phyloP scores from a whole-genome alignment of 495 filamentous ascomycete genomes.

The Pyronema omphalodes region DNA sequence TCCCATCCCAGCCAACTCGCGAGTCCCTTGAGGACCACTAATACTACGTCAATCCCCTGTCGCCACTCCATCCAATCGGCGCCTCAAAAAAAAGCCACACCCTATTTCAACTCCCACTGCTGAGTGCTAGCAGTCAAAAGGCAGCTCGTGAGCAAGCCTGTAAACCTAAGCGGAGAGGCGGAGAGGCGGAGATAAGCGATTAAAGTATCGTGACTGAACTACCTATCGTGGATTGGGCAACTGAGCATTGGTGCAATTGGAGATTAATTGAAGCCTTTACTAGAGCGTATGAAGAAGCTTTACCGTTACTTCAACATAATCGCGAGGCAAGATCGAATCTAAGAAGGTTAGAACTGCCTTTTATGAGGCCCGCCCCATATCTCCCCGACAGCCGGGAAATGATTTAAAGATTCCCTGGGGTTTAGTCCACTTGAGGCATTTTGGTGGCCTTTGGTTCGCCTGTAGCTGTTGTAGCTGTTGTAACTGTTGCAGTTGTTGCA shows the following conservation, averaged over 20 bases:
- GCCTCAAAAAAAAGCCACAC: background rate
- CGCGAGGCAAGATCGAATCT: too few species aligned
- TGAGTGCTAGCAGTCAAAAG: background rate
- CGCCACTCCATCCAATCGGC: background rate
- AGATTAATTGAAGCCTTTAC: background rate
- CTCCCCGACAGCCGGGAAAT: too few species aligned
- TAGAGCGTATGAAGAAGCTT: background rate
- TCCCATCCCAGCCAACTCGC: background rate
- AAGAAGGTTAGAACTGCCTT: too few species aligned
- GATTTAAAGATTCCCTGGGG: too few species aligned
- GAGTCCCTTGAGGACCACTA: background rate
- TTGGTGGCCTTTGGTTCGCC: too few species aligned
- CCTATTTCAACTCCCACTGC: background rate
- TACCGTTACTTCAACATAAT: too few species aligned
- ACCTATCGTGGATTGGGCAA: background rate
- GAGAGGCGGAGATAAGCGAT: background rate
- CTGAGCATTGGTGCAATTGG: background rate
- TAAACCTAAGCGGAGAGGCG: background rate
- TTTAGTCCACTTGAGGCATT: too few species aligned
- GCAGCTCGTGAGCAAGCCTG: background rate
- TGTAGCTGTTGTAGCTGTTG: too few species aligned
- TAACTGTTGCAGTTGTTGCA: too few species aligned
- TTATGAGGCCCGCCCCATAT: too few species aligned
- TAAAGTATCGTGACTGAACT: background rate
- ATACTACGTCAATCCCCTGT: too few species aligned